A percentile compares a stretch with the other conserved stretches of the same genome.
Conservation (phyloP, 805 yeast genomes). For the Yarrowia porcina region DNA sequence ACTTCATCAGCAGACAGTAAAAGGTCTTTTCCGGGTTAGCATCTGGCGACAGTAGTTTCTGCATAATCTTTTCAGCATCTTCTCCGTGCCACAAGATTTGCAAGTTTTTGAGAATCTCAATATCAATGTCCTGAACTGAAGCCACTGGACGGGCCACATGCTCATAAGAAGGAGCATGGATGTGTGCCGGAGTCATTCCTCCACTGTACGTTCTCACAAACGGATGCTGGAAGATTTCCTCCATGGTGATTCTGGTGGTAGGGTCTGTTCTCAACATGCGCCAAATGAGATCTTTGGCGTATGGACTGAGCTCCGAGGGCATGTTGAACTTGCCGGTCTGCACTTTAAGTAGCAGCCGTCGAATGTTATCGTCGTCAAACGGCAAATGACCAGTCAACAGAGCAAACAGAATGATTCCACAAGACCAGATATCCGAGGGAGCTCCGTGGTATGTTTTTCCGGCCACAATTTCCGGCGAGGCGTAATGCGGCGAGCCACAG, state of each 20-base stretch:
- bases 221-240: conserved; percentile 77
- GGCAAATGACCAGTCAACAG: conserved; percentile 92
- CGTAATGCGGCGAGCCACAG: conserved; percentile 98
- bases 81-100: conserved; percentile 82
- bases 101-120: conserved; percentile 69
- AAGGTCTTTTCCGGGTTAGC: conserved; percentile 77
- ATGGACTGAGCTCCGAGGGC: conserved; percentile 73
- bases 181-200: conserved; percentile 29
- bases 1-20: conserved; percentile 68
- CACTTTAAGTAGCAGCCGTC: conserved; percentile 81
- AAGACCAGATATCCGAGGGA: conserved; percentile 97
- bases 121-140: conserved; percentile 55
- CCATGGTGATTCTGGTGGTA: conserved; percentile 68
- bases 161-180: conserved; percentile 29
- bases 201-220: conserved; percentile 61
- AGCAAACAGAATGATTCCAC: conserved; percentile 94
- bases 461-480: conserved; percentile 95
- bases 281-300: conserved; percentile 82
- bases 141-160: conserved; percentile 38
- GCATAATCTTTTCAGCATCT: conserved; percentile 49
- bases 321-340: conserved; percentile 83
- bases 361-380: conserved; percentile 92
- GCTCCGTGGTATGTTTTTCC: conserved; percentile 95
- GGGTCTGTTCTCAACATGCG: conserved; percentile 85
- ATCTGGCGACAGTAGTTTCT: conserved; percentile 51